Conservation (phyloP, 768 basidiomycete species). For the Amanita subjunquillea region DNA sequence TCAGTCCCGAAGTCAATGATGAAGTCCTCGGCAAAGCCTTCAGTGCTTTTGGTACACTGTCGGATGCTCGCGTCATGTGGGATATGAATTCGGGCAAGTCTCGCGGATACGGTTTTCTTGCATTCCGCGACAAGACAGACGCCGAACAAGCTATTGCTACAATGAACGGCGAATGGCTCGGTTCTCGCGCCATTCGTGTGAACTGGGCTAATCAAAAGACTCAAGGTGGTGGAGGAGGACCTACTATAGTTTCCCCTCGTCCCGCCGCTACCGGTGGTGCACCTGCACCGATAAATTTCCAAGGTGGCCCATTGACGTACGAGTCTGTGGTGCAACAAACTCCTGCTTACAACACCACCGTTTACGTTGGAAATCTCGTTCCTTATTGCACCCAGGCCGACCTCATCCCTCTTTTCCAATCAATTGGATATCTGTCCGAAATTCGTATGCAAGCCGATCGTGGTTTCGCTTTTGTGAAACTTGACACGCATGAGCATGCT, state of each 20-base stretch:
- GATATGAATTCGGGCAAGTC: slow-evolving; percentile 99
- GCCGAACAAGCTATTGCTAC: slow-evolving; percentile 98
- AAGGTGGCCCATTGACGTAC: slow-evolving; percentile 81
- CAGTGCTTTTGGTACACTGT: slow-evolving; percentile 91
- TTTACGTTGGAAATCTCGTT: slow-evolving; percentile 97
- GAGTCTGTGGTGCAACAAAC: slow-evolving; percentile 93
- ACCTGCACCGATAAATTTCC: slow-evolving; percentile 87
- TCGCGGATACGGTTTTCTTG: slow-evolving; percentile 96
- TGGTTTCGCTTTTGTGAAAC: slow-evolving; percentile 97
- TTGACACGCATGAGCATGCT: slow-evolving; percentile 97
- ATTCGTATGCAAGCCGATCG: slow-evolving; percentile 99
- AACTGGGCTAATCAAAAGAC: slow-evolving; percentile 99
- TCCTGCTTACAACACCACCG: slow-evolving; percentile 88
- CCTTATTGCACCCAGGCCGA: slow-evolving; percentile 97
- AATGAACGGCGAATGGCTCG: slow-evolving; percentile 99
- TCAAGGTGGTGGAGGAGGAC: slow-evolving; percentile 40
- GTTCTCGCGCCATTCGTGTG: slow-evolving; percentile 95
- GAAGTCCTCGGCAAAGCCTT: slow-evolving; percentile 96
- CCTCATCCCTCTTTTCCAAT: slow-evolving; percentile 95
- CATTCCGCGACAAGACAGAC: slow-evolving; percentile 97
- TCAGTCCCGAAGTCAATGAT: slow-evolving; percentile 97
- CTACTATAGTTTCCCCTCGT: slow-evolving; percentile 26
- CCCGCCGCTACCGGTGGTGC: slow-evolving; percentile 45
- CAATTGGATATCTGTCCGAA: slow-evolving; percentile 96
- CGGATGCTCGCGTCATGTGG: slow-evolving; percentile 99